These are phyloP conservation scores for Trametes sp. DNA, from an alignment of 1,284 basidiomycete genomes.

Conservation along the genomic window DNA sequence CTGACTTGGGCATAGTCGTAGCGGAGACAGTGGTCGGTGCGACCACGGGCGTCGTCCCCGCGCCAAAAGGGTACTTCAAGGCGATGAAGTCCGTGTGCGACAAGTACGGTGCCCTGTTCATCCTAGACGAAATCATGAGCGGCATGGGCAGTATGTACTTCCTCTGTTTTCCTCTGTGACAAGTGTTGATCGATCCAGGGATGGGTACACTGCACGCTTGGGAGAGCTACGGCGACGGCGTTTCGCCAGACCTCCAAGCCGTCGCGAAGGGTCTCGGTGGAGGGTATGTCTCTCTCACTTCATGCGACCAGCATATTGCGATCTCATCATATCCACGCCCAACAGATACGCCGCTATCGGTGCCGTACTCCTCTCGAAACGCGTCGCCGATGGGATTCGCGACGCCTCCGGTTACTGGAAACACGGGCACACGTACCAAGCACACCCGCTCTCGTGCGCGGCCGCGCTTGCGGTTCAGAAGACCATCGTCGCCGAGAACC, in stretches of 20 bases:
- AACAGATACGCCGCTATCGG: conserved; percentile 81
- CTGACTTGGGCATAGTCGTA: conserved; percentile 60
- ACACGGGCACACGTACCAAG: conserved; percentile 88
- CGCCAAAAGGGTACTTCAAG: conserved; percentile 75
- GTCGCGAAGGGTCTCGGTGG: conserved; percentile 89
- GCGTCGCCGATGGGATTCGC: conserved; percentile 73
- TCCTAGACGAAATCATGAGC: conserved; percentile 88
- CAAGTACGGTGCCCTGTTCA: conserved; percentile 86
- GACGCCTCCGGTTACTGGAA: conserved; percentile 75
- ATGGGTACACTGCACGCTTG: conserved; percentile 88
- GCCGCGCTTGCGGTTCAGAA: conserved; percentile 83
- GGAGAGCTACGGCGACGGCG: conserved; percentile 82
- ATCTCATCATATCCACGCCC: background rate
- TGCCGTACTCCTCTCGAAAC: conserved; percentile 77
- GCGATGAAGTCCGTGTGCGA: conserved; percentile 90
- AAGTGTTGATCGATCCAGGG: conserved; percentile 49
- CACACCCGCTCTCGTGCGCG: conserved; percentile 77
- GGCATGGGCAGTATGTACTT: conserved; percentile 79
- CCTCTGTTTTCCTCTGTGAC: background rate
- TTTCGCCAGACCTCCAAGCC: conserved; percentile 82
- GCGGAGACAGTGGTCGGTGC: conserved; percentile 88
- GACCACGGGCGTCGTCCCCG: conserved; percentile 75
- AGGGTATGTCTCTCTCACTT: conserved; percentile 59
- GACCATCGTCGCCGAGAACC: conserved; percentile 71
- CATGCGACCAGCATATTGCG: no score